phyloP scores from a whole-genome alignment of 2,329 filamentous ascomycete genomes.

The Diplodia corticola region DNA sequence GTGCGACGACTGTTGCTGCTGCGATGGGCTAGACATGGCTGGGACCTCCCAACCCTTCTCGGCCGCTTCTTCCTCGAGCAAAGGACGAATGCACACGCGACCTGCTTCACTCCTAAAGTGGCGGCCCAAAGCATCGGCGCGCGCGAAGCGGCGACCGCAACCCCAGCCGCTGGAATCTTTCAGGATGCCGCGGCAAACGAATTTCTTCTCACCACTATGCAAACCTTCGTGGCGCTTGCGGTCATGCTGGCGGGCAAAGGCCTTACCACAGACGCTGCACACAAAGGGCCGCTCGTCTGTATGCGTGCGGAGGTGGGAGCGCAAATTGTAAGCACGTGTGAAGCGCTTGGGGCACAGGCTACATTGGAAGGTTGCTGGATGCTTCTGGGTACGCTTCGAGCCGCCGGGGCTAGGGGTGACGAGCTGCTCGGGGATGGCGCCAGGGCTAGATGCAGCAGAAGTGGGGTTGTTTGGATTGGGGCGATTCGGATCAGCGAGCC shows the following conservation, averaged over 20 bases:
- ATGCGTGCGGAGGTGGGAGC: conserved; percentile 92
- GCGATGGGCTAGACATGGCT: conserved; percentile 62
- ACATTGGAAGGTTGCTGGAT: conserved; percentile 96
- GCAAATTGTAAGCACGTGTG: conserved; percentile 92
- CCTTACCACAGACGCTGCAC: conserved; percentile 94
- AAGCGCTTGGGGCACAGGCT: conserved; percentile 91
- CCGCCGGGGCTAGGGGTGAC: conserved; percentile 37
- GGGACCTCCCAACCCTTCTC: conserved; percentile 63
- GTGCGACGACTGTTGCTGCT: conserved; percentile 37
- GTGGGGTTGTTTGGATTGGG: conserved; percentile 56
- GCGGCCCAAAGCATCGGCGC: conserved; percentile 88
- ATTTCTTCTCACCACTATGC: conserved; percentile 97
- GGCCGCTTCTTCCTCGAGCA: conserved; percentile 90
- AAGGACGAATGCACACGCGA: conserved; percentile 93
- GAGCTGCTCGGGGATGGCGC: background rate
- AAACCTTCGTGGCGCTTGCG: conserved; percentile 95
- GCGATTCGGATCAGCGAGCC: conserved; percentile 84
- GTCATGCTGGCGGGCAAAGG: conserved; percentile 95
- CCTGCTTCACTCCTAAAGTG: conserved; percentile 97
- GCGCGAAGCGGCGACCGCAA: conserved; percentile 87
- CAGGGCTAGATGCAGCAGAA: conserved; percentile 4
- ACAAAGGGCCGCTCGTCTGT: conserved; percentile 97
- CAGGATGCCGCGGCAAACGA: conserved; percentile 90
- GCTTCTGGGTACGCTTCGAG: conserved; percentile 88
- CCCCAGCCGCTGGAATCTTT: conserved; percentile 85